Evolutionary conservation across 768 basidiomycete genomes (phyloP).

Genomic region (Xerocomellus dryophilus): DNA sequence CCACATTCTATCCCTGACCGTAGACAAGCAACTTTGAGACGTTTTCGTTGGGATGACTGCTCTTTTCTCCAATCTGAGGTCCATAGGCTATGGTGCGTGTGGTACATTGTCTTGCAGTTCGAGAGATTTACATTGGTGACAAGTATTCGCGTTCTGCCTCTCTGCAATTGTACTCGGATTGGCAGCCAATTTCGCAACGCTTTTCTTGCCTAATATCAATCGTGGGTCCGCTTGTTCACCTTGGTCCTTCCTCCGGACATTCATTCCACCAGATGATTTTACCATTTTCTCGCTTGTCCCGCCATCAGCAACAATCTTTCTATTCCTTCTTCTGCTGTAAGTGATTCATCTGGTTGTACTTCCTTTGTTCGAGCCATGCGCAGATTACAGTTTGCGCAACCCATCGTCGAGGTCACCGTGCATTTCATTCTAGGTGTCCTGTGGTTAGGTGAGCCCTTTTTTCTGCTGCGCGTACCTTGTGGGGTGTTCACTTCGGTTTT

Average conservation of each 20-base stretch:
- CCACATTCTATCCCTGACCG: slow-evolving; percentile 6
- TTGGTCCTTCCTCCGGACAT: neutral
- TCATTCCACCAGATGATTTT: slow-evolving; percentile 54
- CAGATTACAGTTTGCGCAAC: slow-evolving; percentile 71
- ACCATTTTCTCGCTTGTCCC: slow-evolving; percentile 66
- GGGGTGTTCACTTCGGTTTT: slow-evolving; percentile 22
- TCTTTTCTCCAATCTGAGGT: slow-evolving; percentile 54
- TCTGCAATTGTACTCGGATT: slow-evolving; percentile 62
- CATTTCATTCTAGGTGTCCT: slow-evolving; percentile 56
- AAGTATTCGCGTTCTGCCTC: slow-evolving; percentile 40
- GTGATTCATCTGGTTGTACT: slow-evolving; percentile 11
- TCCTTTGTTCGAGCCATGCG: slow-evolving; percentile 1
- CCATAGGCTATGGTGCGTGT: slow-evolving; percentile 49
- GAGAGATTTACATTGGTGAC: slow-evolving; percentile 22
- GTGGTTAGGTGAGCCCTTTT: slow-evolving; percentile 62
- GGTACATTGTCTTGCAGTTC: neutral
- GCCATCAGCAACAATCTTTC: slow-evolving; percentile 62
- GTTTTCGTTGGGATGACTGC: slow-evolving; percentile 47
- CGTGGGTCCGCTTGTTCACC: slow-evolving; percentile 41
- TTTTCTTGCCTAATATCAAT: slow-evolving; percentile 65
- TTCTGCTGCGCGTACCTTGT: neutral
- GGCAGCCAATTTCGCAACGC: slow-evolving; percentile 59
- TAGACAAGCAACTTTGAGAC: slow-evolving; percentile 7
- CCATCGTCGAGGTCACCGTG: slow-evolving; percentile 54
- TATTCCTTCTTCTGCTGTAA: slow-evolving; percentile 54